Percentiles rank a stretch among this genome's conserved stretches.
Conservation (phyloP, 2,329 filamentous ascomycete genomes). For the Neofusicoccum cordaticola region DNA sequence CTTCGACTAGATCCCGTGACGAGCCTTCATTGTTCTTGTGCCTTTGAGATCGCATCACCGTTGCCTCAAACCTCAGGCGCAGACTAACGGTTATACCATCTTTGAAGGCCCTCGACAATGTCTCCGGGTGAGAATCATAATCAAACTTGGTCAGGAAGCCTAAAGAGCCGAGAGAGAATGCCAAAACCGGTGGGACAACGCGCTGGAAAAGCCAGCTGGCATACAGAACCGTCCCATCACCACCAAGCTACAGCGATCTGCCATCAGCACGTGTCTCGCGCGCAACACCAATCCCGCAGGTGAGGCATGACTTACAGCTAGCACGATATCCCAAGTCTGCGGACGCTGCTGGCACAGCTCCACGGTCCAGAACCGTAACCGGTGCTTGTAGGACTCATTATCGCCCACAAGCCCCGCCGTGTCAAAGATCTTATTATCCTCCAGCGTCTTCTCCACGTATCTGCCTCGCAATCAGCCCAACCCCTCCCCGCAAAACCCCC, state of each 20-base stretch:
- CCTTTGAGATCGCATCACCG: conserved; percentile 76
- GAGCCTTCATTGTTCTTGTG: conserved; percentile 32
- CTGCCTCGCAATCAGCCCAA: conserved; percentile 25
- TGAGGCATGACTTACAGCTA: conserved; percentile 56
- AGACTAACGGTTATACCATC: conserved; percentile 88
- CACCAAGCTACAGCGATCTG: conserved; percentile 58
- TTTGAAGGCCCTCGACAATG: conserved; percentile 67
- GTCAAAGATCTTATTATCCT: conserved; percentile 71
- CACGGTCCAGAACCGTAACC: conserved; percentile 80
- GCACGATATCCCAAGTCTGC: conserved; percentile 88
- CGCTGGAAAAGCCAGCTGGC: conserved; percentile 96
- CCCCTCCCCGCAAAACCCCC: background rate
- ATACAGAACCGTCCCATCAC: conserved; percentile 95
- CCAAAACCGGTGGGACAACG: conserved; percentile 88
- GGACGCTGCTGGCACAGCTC: conserved; percentile 73
- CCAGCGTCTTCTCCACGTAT: conserved; percentile 73
- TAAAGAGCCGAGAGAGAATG: conserved; percentile 85
- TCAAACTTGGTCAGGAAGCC: conserved; percentile 98
- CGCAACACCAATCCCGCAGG: background rate
- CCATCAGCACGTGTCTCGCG: background rate
- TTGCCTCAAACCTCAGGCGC: conserved; percentile 86
- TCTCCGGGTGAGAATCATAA: conserved; percentile 70
- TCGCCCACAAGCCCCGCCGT: conserved; percentile 65
- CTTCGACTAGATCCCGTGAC: conserved; percentile 71
- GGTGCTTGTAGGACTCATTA: conserved; percentile 51